A percentile compares a stretch with the other conserved stretches of the same genome.
These are phyloP conservation scores for Tolypocladium paradoxum DNA, from an alignment of 2,329 filamentous ascomycete species.

Conservation along the genomic window DNA sequence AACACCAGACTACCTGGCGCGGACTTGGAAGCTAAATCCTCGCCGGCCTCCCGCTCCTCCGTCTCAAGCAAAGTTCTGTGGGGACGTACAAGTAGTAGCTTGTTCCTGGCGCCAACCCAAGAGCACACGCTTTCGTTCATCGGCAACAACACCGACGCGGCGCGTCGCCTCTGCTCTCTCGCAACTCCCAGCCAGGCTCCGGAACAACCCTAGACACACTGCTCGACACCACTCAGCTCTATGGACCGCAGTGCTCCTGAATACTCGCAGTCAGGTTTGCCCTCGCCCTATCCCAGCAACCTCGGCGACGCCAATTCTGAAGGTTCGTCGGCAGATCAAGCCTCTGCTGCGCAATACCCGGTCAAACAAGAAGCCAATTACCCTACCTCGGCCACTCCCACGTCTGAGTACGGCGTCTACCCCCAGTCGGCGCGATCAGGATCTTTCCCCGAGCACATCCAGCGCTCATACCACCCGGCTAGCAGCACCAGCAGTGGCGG, in stretches of 20 bases:
- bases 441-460: conserved; percentile 79
- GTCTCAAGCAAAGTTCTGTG: conserved; percentile 16
- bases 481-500: conserved; percentile 64
- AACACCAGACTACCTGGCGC: conserved; percentile 18
- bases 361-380: conserved; percentile 73
- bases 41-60: conserved; percentile 13
- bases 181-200: conserved; percentile 5
- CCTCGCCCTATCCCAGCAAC: conserved; percentile 56
- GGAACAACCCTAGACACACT: background rate
- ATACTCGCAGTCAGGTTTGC: conserved; percentile 84
- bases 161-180: conserved; percentile 3
- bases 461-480: conserved; percentile 73
- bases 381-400: conserved; percentile 70
- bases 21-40: conserved; percentile 20
- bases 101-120: conserved; percentile 23
- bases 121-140: conserved; percentile 19
- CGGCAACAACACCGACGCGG: conserved; percentile 7
- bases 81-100: conserved; percentile 22
- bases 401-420: conserved; percentile 78
- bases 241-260: conserved; percentile 58
- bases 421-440: conserved; percentile 66
- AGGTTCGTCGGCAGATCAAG: conserved; percentile 77
- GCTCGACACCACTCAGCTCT: conserved; percentile 19
- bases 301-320: conserved; percentile 69
- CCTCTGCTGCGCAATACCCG: conserved; percentile 84